Evolutionary conservation across 2,329 filamentous ascomycete species (phyloP).

Genomic region (Ambrosiella cleistominuta): DNA sequence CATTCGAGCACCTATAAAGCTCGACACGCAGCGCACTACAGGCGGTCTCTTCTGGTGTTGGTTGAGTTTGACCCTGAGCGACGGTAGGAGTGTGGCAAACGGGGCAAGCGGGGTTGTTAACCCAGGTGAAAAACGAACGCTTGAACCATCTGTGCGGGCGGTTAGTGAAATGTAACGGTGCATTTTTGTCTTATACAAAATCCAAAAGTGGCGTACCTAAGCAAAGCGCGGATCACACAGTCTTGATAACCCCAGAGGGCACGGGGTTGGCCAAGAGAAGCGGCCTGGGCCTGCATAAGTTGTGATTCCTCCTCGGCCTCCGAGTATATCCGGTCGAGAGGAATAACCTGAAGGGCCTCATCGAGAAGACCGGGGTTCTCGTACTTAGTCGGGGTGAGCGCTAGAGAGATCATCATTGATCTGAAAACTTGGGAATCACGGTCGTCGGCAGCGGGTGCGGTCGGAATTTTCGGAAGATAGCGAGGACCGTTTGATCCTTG

Average conservation of each 20-base stretch:
- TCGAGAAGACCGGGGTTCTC: slow-evolving; percentile 91
- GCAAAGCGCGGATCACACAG: slow-evolving; percentile 74
- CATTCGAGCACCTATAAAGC: slow-evolving; percentile 69
- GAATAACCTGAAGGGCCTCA: slow-evolving; percentile 73
- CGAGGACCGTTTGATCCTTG: slow-evolving; percentile 28
- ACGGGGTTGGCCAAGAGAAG: slow-evolving; percentile 67
- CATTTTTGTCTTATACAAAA: neutral
- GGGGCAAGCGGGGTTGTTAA: slow-evolving; percentile 82
- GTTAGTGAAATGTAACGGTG: slow-evolving; percentile 14
- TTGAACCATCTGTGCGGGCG: slow-evolving; percentile 56
- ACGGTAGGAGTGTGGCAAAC: slow-evolving; percentile 70
- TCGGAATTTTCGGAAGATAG: slow-evolving; percentile 43
- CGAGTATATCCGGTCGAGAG: slow-evolving; percentile 76
- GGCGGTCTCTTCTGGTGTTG: slow-evolving; percentile 75
- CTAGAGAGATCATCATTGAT: slow-evolving; percentile 69
- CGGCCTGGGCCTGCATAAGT: slow-evolving; percentile 70
- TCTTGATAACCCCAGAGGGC: slow-evolving; percentile 96
- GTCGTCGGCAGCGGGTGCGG: slow-evolving; percentile 50
- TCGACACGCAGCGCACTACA: slow-evolving; percentile 78
- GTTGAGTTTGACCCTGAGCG: slow-evolving; percentile 64
- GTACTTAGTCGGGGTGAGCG: slow-evolving; percentile 78
- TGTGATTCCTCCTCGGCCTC: slow-evolving; percentile 90
- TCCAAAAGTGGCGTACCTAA: slow-evolving; percentile 41
- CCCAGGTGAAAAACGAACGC: slow-evolving; percentile 84
- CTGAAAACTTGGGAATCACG: slow-evolving; percentile 55